A percentile compares a stretch with the other conserved stretches of the same genome.
Conservation (phyloP, 2,329 filamentous ascomycete genomes). For the Colletotrichum sp. region DNA sequence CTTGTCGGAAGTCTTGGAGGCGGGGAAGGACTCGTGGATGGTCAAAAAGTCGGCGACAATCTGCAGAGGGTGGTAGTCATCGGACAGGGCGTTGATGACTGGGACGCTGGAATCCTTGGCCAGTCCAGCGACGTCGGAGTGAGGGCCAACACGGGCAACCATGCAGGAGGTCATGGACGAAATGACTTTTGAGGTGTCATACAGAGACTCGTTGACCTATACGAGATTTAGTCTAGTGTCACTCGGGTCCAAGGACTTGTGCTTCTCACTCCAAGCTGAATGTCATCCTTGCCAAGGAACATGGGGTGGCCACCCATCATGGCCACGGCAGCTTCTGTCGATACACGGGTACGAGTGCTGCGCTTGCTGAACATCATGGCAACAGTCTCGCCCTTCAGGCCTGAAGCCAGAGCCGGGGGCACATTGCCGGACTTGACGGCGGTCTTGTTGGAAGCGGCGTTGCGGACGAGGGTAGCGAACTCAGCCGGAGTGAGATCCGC, state of each 20-base stretch:
- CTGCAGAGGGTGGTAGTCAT: slow-evolving; percentile 93
- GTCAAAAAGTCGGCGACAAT: slow-evolving; percentile 94
- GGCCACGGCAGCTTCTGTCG: slow-evolving; percentile 89
- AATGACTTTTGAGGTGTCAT: slow-evolving; percentile 89
- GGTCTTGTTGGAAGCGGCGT: slow-evolving; percentile 79
- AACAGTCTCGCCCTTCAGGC: slow-evolving; percentile 78
- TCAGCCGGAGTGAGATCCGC: slow-evolving; percentile 82
- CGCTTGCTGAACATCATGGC: slow-evolving; percentile 98
- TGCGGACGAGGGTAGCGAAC: slow-evolving; percentile 81
- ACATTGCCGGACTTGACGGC: slow-evolving; percentile 74
- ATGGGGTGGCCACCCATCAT: slow-evolving; percentile 91
- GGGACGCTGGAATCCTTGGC: slow-evolving; percentile 78
- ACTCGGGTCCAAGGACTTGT: neutral
- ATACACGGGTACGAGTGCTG: slow-evolving; percentile 90
- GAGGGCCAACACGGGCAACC: slow-evolving; percentile 78
- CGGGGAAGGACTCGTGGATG: slow-evolving; percentile 78
- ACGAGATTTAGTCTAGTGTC: neutral
- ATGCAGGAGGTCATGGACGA: slow-evolving; percentile 92
- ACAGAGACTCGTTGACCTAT: slow-evolving; percentile 90
- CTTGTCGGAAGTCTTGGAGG: slow-evolving; percentile 34
- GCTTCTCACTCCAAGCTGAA: slow-evolving; percentile 81
- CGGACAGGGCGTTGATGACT: slow-evolving; percentile 86
- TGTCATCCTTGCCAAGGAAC: slow-evolving; percentile 96
- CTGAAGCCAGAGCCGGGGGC: slow-evolving; percentile 62
- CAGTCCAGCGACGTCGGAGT: slow-evolving; percentile 75